Conservation (phyloP, 768 basidiomycete genomes). For the Mycena belliarum region DNA sequence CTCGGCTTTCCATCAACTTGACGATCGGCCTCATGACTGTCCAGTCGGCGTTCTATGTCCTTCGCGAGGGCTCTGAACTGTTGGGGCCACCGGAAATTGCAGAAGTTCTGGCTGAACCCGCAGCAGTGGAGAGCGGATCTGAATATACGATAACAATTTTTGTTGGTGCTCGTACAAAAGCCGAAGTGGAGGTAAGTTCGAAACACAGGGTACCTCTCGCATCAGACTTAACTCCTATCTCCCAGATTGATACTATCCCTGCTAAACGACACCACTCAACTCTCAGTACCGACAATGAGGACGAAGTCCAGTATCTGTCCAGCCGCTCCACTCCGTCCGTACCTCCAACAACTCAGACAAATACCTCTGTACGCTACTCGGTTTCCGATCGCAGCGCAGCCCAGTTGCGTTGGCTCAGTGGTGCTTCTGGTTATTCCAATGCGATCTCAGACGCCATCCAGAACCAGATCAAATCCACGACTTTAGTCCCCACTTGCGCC, state of each 20-base stretch:
- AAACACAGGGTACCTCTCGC: too few relatives aligned
- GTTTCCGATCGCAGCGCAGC: neutral
- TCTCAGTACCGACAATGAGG: neutral
- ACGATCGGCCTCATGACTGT: neutral
- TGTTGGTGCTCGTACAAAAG: neutral
- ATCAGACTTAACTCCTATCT: too few relatives aligned
- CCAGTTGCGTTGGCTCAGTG: neutral
- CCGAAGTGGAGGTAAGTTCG: neutral
- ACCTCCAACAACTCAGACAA: neutral
- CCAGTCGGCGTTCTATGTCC: neutral
- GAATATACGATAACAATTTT: neutral
- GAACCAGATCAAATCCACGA: neutral
- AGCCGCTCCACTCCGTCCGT: neutral
- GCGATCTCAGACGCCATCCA: neutral
- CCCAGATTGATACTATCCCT: neutral
- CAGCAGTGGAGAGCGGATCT: neutral
- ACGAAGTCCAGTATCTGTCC: neutral
- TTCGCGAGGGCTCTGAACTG: neutral
- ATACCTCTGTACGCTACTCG: too few relatives aligned
- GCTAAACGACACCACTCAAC: neutral
- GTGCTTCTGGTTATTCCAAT: neutral
- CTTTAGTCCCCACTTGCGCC: neutral
- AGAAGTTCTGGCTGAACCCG: neutral
- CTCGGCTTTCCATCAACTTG: neutral
- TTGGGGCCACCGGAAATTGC: neutral